A percentile compares a stretch with the other conserved stretches of the same genome.
phyloP scores from a whole-genome alignment of 257 asterid species.

The Solanum phureja region DNA sequence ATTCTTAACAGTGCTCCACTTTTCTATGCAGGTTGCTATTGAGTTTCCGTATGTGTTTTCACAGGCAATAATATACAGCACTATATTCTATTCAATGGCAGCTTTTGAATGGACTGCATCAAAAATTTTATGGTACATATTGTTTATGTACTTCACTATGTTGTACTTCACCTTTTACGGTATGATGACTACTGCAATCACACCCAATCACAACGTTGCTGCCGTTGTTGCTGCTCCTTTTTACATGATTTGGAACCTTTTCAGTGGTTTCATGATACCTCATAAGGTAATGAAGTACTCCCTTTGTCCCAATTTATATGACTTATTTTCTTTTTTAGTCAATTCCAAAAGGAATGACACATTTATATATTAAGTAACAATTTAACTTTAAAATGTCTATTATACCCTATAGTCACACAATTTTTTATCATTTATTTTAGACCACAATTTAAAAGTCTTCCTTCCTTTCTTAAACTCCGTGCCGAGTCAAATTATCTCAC shows the following conservation, averaged over 20 bases:
- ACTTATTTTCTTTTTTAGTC: neutral
- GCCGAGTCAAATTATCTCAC: neutral
- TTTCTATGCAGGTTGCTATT: conserved; percentile 60
- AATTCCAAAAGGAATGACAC: neutral
- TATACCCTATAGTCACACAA: neutral
- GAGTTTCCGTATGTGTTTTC: conserved; percentile 77
- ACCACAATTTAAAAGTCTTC: no score
- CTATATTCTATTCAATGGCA: conserved; percentile 75
- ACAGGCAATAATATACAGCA: conserved; percentile 59
- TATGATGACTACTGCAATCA: conserved; percentile 95
- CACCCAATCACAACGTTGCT: conserved; percentile 94
- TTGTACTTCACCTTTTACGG: conserved; percentile 87
- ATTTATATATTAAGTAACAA: no score
- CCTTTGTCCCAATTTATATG: neutral
- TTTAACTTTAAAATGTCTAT: neutral
- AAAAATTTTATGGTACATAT: conserved; percentile 61
- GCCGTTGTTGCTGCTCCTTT: conserved; percentile 82
- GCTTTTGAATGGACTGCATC: conserved; percentile 64
- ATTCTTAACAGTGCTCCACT: neutral
- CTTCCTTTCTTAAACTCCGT: no score
- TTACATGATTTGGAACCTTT: conserved; percentile 96
- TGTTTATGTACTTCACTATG: conserved; percentile 75
- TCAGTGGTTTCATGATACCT: conserved; percentile 93
- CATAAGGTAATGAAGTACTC: conserved; percentile 53
- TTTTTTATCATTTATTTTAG: no score